Percentiles rank a stretch among this genome's conserved stretches.
Evolutionary conservation across 495 filamentous ascomycete genomes (phyloP).

Genomic region (Amniculicola lignicola): DNA sequence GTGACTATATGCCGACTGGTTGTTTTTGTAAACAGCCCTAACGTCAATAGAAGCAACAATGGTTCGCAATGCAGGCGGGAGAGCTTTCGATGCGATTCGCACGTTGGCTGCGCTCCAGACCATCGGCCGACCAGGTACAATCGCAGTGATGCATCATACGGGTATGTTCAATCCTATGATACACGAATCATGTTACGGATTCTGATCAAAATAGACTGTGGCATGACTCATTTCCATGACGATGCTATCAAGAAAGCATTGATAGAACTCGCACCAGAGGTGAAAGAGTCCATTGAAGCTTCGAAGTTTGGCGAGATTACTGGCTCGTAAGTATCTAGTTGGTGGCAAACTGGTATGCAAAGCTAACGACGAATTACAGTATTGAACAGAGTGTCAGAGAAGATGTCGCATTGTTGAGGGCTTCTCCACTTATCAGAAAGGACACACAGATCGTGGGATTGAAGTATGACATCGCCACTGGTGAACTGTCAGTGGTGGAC

Average conservation of each 20-base stretch:
- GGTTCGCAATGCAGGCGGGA: conserved; percentile 40
- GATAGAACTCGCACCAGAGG: conserved; percentile 33
- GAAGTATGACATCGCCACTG: conserved; percentile 37
- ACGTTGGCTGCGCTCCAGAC: conserved; percentile 35
- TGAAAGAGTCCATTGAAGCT: conserved; percentile 24
- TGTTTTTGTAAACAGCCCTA: too few species aligned
- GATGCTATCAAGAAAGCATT: conserved; percentile 27
- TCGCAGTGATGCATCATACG: conserved; percentile 34
- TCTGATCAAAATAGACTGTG: conserved; percentile 20
- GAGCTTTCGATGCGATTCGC: conserved; percentile 37
- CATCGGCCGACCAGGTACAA: conserved; percentile 31
- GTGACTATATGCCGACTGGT: neutral
- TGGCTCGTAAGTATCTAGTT: conserved; percentile 15
- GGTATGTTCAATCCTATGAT: conserved; percentile 1
- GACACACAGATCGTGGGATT: conserved; percentile 36
- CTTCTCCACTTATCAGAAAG: conserved; percentile 37
- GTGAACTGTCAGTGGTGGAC: conserved; percentile 14
- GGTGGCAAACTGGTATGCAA: neutral
- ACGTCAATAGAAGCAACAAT: conserved; percentile 31
- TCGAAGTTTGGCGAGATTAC: conserved; percentile 38
- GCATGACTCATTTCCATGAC: conserved; percentile 39
- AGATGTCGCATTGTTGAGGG: conserved; percentile 33
- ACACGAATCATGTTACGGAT: neutral
- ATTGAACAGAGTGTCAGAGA: conserved; percentile 39
- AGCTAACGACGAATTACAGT: conserved; percentile 1